These are phyloP conservation scores for Aspergillus sp. DNA, from an alignment of 2,329 filamentous ascomycete species.

Conservation along the genomic window DNA sequence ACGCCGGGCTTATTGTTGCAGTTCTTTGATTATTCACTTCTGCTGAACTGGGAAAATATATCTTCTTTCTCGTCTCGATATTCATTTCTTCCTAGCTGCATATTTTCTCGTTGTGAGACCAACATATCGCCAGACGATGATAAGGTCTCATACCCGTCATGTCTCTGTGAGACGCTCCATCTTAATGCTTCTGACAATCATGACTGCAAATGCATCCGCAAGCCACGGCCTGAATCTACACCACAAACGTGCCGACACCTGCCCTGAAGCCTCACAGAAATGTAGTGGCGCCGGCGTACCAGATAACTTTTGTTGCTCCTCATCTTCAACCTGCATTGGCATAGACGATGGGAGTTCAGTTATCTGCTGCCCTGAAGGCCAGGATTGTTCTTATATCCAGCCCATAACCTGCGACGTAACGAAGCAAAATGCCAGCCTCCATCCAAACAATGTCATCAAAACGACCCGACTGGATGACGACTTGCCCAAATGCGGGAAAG, in stretches of 20 bases:
- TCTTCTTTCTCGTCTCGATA: not conserved
- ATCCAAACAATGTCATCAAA: slow-evolving; percentile 40
- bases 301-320: slow-evolving; percentile 45
- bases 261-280: slow-evolving; percentile 32
- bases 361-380: slow-evolving; percentile 48
- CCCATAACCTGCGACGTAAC: slow-evolving; percentile 45
- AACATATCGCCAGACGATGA: slow-evolving; percentile 22
- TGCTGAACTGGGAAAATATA: not conserved
- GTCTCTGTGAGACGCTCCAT: slow-evolving; percentile 8
- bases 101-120: not conserved
- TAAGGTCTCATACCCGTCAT: slow-evolving; percentile 8
- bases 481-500: slow-evolving; percentile 42
- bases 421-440: slow-evolving; percentile 40
- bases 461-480: slow-evolving; percentile 42
- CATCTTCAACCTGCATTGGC: slow-evolving; percentile 40
- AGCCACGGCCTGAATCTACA: slow-evolving; percentile 22
- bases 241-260: slow-evolving; percentile 26
- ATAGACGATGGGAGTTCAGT: slow-evolving; percentile 43
- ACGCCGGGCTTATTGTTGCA: slow-evolving; percentile 1
- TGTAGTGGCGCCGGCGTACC: slow-evolving; percentile 41
- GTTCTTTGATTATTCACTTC: not conserved
- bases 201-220: slow-evolving; percentile 22
- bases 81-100: not conserved
- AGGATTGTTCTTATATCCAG: slow-evolving; percentile 41
- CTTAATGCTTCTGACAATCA: slow-evolving; percentile 25